Base-by-base conservation (phyloP, 208 protist genomes). In the Acanthamoeba castellanii region DNA sequence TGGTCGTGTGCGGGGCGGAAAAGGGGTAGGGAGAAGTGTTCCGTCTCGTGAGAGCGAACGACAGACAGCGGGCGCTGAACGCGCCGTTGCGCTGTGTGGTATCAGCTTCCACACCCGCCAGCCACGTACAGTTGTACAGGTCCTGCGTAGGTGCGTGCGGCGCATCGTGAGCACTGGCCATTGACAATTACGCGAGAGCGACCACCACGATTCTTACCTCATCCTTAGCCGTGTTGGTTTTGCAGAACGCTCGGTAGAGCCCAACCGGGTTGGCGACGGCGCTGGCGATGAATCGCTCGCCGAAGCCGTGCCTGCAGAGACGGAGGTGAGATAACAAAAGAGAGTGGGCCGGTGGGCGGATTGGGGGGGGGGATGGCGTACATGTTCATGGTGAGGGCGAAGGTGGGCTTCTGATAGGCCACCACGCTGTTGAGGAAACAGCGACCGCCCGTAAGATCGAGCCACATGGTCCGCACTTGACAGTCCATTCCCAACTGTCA, bases 101-200 rank as follows among this genome's bases (percentile, higher is more conserved):
- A 27, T 82, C 74, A 22, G 74, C 74, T 18, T 82, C 74, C 34
- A 34, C 74, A 22, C 74, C 74, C 74, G 52, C 74, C 13, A 82
- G 42, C 32, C 74, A 82, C 11, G 34, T 27, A 50, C 74, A 82
- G 18, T 13, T 22, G 42, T 82, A 82, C 34, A 82, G 74, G 30
- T 82, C 74, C 64, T 34, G 64, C 59, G 59, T 0, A 18, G 16
- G 61, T n/a, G 4, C 27, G 27, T 27, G 27, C 61, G 61, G 27
- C 27, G 16, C 61, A 68, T 68, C 61, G 68, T 25, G n/a, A 9
- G 34, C 20, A 11, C 18, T 6, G 34, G 34, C 34, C 13, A 42
- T 37, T 6, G 20, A 25, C n/a, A 45, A 42, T 45, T 9, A 3
- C 37, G 37, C 37, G 37, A 42, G 37, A 42, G 37, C 37, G 37